Evolutionary conservation across 2,329 filamentous ascomycete genomes (phyloP).

Genomic region (Alternaria incomplexa): DNA sequence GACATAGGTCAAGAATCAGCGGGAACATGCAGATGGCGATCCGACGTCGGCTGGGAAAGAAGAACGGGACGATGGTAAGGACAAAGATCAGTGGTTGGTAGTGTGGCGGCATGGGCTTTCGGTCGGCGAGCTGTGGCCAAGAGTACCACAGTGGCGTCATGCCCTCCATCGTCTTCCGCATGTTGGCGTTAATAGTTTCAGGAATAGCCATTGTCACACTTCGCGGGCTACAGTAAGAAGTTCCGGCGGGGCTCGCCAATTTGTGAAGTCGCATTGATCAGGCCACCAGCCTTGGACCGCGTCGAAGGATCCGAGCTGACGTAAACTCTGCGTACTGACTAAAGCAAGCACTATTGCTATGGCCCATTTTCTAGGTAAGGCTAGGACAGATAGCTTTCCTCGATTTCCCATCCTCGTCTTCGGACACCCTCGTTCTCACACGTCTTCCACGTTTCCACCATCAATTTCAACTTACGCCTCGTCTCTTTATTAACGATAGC

Average conservation of each 20-base stretch:
- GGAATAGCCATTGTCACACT: neutral
- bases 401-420: conserved; percentile 14
- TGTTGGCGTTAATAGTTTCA: neutral
- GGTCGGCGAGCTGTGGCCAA: neutral
- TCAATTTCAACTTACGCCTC: conserved; percentile 6
- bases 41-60: neutral
- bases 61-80: neutral
- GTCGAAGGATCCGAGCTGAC: neutral
- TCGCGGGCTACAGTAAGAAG: neutral
- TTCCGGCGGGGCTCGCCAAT: neutral
- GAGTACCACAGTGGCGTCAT: neutral
- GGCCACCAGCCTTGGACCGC: neutral
- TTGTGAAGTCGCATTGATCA: neutral
- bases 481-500: neutral
- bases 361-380: neutral
- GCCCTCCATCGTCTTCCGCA: neutral
- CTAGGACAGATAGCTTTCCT: neutral
- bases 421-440: conserved; percentile 36
- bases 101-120: neutral
- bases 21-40: neutral
- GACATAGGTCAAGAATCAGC: neutral
- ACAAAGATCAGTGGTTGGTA: neutral
- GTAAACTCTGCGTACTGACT: neutral
- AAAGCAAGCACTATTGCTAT: neutral
- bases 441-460: conserved; percentile 25